Percentiles rank a stretch among this genome's conserved stretches.
Conservation (phyloP, 805 yeast species). For the Nakazawaea anatomiae region DNA sequence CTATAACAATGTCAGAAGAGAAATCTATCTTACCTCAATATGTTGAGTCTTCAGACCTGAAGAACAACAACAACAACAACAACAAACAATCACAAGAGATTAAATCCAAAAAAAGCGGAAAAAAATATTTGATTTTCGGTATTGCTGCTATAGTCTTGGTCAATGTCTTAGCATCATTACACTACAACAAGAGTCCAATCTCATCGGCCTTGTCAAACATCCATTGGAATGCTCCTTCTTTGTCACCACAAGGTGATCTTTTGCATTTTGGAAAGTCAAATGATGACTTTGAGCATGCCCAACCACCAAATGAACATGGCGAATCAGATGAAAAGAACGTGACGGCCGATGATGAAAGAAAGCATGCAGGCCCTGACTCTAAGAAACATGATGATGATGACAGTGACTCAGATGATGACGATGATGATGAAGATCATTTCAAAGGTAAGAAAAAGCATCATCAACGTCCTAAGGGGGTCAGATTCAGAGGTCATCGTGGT, state of each 20-base stretch:
- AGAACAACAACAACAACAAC: not conserved
- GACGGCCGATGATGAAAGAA: not conserved
- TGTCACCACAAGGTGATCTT: not conserved
- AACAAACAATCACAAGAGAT: not conserved
- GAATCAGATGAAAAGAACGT: not conserved
- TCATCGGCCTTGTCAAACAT: not conserved
- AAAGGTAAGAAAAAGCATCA: not conserved
- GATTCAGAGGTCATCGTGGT: not conserved
- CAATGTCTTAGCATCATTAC: not conserved
- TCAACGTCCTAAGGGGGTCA: not conserved
- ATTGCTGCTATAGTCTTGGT: conserved; percentile 2
- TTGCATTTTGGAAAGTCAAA: not conserved
- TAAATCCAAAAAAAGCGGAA: too few species aligned
- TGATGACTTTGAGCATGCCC: not conserved
- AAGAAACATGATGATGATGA: not conserved
- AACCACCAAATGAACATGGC: not conserved
- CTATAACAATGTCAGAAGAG: conserved; percentile 8
- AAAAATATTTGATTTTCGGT: conserved; percentile 6
- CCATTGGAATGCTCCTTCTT: not conserved
- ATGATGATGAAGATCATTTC: not conserved
- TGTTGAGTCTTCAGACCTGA: not conserved
- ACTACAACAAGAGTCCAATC: not conserved
- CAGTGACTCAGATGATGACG: not conserved
- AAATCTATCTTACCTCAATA: conserved; percentile 8
- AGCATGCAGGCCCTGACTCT: not conserved